Base-by-base conservation (phyloP, 164 flowering plant species). In the Stephania japonica region DNA sequence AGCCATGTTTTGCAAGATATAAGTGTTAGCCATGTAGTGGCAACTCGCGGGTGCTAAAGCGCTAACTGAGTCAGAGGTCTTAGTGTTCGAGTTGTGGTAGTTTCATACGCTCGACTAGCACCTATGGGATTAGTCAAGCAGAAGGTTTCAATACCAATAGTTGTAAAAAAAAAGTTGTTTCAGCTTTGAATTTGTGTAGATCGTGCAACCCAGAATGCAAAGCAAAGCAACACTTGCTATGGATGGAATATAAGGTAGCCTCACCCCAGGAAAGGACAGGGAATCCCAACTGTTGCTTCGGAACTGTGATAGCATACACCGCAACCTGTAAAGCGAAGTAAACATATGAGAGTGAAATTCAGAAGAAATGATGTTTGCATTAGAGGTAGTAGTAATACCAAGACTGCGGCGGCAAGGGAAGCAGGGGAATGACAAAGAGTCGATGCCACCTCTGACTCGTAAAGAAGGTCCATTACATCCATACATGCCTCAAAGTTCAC, bases 391-490 rank as follows among this genome's bases (percentile, higher is more conserved):
- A 14, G 38, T 6, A 18, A 68, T 87, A 62, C 95, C 89, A 92
- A 69, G 77, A 86, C 72, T 62, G 96, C 85, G 63, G 94, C 96
- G 78, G 95, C 96, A 24, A 89, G 87, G 76, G 80, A 76, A 67
- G 61, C 61, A 49, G 97, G 90, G 82, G 89, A 80, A 42, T 72
- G 24, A 76, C 75, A 84, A 70, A 86, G 85, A 27, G 64, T 63
- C 16, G 86, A 77, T 38, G 81, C 83, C 72, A 79, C 88, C 77
- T 87, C 94, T 63, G 82, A 79, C 75, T 91, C 97, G 74, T 90
- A 93, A 27, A 91, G 84, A 69, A 91, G 88, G 85, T 93, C 97
- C 97, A 93, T 81, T 64, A 93, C 76, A 72, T 91, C 91, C 89
- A 86, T 83, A 83, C 91, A 87, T 19, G 82, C 87, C 73, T 86